phyloP scores from a whole-genome alignment of 2,329 filamentous ascomycete species.

The Albifimbria verrucaria region DNA sequence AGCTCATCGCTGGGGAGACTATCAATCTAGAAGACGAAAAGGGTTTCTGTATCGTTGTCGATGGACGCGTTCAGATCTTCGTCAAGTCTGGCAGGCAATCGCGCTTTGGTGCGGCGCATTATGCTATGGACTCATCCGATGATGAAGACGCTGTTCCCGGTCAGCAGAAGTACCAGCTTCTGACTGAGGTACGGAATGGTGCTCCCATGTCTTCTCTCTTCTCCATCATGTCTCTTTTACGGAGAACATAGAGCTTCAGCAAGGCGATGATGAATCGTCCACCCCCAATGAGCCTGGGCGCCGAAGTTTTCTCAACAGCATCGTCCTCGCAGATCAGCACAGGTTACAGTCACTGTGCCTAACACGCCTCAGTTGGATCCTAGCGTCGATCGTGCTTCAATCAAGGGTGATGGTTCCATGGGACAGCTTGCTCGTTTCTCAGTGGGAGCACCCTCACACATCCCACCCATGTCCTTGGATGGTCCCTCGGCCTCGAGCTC shows the following conservation, averaged over 20 bases:
- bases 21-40: conserved; percentile 95
- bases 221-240: conserved; percentile 94
- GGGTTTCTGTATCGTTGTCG: conserved; percentile 95
- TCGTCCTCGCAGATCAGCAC: conserved; percentile 6
- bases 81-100: conserved; percentile 77
- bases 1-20: conserved; percentile 93
- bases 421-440: conserved; percentile 9
- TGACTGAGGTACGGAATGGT: conserved; percentile 97
- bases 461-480: conserved; percentile 76
- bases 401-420: conserved; percentile 13
- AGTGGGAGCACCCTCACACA: conserved; percentile 37
- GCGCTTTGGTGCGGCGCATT: conserved; percentile 25
- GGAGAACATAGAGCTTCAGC: conserved; percentile 81
- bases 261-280: conserved; percentile 56
- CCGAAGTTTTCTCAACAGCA: conserved; percentile 19
- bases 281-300: conserved; percentile 25
- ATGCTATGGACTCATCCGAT: conserved; percentile 41
- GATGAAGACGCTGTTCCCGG: conserved; percentile 67
- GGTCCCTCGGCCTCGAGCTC: conserved; percentile 24
- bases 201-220: conserved; percentile 98
- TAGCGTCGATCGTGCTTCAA: conserved; percentile 10
- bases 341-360: conserved; percentile 27
- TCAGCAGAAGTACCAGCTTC: conserved; percentile 85
- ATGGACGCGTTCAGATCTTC: conserved; percentile 95
- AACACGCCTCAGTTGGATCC: conserved; percentile 36